phyloP scores from a whole-genome alignment of 1,284 basidiomycete genomes.

The Ustilago loliicola region DNA sequence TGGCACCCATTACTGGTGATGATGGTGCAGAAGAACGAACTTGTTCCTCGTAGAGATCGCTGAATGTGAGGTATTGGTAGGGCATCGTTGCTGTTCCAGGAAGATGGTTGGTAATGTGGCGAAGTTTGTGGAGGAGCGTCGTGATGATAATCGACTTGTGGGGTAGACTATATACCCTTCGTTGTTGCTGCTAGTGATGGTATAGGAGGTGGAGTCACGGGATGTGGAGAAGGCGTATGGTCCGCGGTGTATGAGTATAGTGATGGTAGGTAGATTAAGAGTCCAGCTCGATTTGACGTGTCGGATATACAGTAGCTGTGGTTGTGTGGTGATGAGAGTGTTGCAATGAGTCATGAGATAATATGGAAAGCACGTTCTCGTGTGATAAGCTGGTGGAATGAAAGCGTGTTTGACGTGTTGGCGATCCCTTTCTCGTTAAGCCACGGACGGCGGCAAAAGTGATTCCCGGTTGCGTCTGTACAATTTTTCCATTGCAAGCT shows the following conservation, averaged over 20 bases:
- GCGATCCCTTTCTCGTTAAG: not conserved
- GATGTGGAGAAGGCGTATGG: constrained; percentile 6
- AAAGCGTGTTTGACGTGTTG: constrained; percentile 9
- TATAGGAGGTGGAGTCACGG: not conserved
- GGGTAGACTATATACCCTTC: not conserved
- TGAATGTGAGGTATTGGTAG: constrained; percentile 53
- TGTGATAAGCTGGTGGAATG: not conserved
- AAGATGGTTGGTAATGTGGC: not conserved
- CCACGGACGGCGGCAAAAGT: constrained; percentile 6
- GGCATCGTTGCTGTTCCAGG: constrained; percentile 20
- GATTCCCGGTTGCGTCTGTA: constrained; percentile 15
- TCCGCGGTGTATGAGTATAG: constrained; percentile 1
- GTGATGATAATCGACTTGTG: not conserved
- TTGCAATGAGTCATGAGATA: constrained; percentile 1
- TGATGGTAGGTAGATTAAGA: constrained; percentile 1
- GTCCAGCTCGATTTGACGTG: not conserved
- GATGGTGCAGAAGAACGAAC: constrained; percentile 44
- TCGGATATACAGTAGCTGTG: constrained; percentile 2
- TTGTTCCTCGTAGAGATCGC: constrained; percentile 52
- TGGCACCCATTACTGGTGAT: constrained; percentile 36
- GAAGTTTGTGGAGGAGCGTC: not conserved
- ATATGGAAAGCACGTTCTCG: not conserved
- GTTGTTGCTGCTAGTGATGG: not conserved
- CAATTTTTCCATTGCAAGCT: constrained; percentile 2
- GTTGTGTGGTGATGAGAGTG: not conserved